Evolutionary conservation across 768 basidiomycete genomes (phyloP).

Genomic region (Tricholoma sp.): DNA sequence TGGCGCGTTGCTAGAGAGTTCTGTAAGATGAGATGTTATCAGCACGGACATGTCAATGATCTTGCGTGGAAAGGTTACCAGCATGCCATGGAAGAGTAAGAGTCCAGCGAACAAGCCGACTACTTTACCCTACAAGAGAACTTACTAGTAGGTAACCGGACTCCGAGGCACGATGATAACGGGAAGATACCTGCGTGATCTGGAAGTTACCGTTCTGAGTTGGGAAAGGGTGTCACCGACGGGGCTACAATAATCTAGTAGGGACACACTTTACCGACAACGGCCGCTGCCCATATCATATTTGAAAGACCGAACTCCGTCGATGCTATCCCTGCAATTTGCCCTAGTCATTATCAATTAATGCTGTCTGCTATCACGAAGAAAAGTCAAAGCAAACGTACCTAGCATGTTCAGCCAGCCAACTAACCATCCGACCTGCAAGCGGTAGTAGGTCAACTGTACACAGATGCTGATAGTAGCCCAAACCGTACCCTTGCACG

Average conservation of each 20-base stretch:
- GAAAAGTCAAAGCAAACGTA: slow-evolving; percentile 17
- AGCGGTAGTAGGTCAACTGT: background rate
- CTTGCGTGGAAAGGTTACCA: slow-evolving; percentile 34
- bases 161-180: background rate
- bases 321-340: slow-evolving; percentile 81
- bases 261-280: slow-evolving; percentile 42
- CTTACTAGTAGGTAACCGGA: background rate
- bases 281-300: slow-evolving; percentile 79
- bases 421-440: slow-evolving; percentile 68
- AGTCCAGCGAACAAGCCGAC: slow-evolving; percentile 77
- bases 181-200: slow-evolving; percentile 41
- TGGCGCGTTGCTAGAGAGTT: slow-evolving; percentile 74
- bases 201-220: slow-evolving; percentile 49
- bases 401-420: slow-evolving; percentile 84
- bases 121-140: slow-evolving; percentile 46
- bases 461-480: background rate
- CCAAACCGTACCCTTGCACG: slow-evolving; percentile 49
- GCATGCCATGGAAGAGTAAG: slow-evolving; percentile 70
- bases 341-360: slow-evolving; percentile 35
- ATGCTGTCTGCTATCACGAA: background rate
- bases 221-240: slow-evolving; percentile 3
- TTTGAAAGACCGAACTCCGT: slow-evolving; percentile 78
- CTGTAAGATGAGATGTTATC: slow-evolving; percentile 16
- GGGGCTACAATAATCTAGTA: slow-evolving; percentile 2
- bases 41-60: background rate